Percentiles rank a stretch among this genome's conserved stretches.
Conservation (phyloP, 345 rosid species). For the Camelina sativa region DNA sequence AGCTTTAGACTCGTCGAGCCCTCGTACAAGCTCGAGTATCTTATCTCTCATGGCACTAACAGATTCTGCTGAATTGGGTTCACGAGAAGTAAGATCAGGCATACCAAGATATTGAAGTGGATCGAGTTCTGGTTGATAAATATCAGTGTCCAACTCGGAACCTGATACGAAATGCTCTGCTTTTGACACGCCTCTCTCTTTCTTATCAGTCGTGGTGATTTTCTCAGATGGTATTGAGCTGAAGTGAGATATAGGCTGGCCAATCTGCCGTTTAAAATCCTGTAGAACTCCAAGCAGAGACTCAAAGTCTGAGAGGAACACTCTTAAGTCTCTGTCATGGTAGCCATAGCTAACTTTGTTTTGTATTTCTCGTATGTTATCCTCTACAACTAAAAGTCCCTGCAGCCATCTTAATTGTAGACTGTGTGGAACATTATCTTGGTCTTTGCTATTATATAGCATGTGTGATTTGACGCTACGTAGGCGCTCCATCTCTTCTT, state of each 20-base stretch:
- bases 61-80: slow-evolving; percentile 58
- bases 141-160: slow-evolving; percentile 63
- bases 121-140: slow-evolving; percentile 73
- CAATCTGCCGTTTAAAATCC: slow-evolving; percentile 74
- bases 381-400: slow-evolving; percentile 74
- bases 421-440: slow-evolving; percentile 50
- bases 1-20: slow-evolving; percentile 85
- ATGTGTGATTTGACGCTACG: slow-evolving; percentile 47
- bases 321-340: slow-evolving; percentile 67
- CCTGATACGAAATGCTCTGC: slow-evolving; percentile 52
- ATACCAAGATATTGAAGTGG: slow-evolving; percentile 69
- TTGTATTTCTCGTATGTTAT: slow-evolving; percentile 70
- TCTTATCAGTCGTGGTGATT: slow-evolving; percentile 41
- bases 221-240: slow-evolving; percentile 52
- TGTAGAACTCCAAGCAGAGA: slow-evolving; percentile 61
- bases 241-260: slow-evolving; percentile 49
- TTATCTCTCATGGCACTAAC: slow-evolving; percentile 68
- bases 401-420: slow-evolving; percentile 63
- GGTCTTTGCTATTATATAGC: slow-evolving; percentile 49
- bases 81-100: slow-evolving; percentile 66
- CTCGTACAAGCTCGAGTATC: slow-evolving; percentile 83
- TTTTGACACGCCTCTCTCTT: slow-evolving; percentile 52
- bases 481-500: slow-evolving; percentile 64
- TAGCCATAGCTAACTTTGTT: slow-evolving; percentile 66
- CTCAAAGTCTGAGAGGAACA: slow-evolving; percentile 69